Evolutionary conservation across 202 grass and related monocot genomes (phyloP), one percentile per base, ranked within the genome.

Genomic region (Setaria viridis): DNA sequence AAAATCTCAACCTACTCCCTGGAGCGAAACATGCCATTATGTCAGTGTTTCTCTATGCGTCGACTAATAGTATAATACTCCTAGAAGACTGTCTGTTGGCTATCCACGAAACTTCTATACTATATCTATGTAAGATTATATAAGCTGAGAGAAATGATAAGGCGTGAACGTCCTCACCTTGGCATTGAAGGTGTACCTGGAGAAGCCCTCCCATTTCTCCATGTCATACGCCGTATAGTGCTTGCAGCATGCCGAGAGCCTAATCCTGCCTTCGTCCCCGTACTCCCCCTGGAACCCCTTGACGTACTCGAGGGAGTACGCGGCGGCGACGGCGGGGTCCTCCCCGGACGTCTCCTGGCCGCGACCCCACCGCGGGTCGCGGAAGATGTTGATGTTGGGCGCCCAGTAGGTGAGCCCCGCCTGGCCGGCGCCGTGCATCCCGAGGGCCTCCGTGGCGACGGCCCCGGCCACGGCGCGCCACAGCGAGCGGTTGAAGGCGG

Each of bases 351-450:
- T 99, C 88, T 99, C 96, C 88, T 99, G 93, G 21, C 96, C 91
- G 30, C 93, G 96, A 7, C 96, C 93, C 93, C 91, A 99, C n/a
- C 96, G 83, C 0, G 91, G 93, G 76, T 99, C 96, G 62, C 93
- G 90, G 88, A 99, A 99, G 67, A 99, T 72, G 91, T 99, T 99
- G 85, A 99, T 99, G 88, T 99, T 99, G 74, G 91, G 96, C 25
- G 91, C 93, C 96, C 91, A 99, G 88, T 91, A 95, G 21, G 93
- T 95, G 76, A 99, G 96, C 9, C 96, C 96, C 2, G 96, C 96
- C 88, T 95, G 96, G 2, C 91, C 96, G 21, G 73, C 68, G 86
- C 75, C 91, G 90, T 99, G 87, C 96, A 99, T 99, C 54, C 89
- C 89, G 67, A 92, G 90, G 8, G 91, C 96, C 91, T 99, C 93